Conservation (phyloP, 2,329 filamentous ascomycete species). For the Aspergillus melleus region DNA sequence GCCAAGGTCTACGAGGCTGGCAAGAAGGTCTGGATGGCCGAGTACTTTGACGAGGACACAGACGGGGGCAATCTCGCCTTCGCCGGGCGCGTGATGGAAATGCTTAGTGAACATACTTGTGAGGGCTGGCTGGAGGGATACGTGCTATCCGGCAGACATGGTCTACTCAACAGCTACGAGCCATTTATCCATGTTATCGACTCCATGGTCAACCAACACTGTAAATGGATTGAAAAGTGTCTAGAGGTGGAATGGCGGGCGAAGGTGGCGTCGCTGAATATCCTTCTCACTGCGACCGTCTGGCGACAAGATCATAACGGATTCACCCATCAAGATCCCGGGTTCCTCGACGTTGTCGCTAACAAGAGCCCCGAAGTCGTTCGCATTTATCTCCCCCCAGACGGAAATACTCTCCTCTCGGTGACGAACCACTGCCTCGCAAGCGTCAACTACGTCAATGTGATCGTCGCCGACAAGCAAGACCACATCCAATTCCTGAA, state of each 20-base stretch:
- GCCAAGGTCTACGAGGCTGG: slow-evolving; percentile 68
- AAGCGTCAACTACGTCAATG: slow-evolving; percentile 77
- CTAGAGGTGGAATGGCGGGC: slow-evolving; percentile 76
- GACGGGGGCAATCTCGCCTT: slow-evolving; percentile 72
- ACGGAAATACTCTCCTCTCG: slow-evolving; percentile 75
- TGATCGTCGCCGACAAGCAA: slow-evolving; percentile 78
- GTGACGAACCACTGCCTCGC: slow-evolving; percentile 74
- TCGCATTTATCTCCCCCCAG: slow-evolving; percentile 76
- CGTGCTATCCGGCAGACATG: slow-evolving; percentile 71
- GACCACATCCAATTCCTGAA: slow-evolving; percentile 73
- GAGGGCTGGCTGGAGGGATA: slow-evolving; percentile 83
- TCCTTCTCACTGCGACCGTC: slow-evolving; percentile 74
- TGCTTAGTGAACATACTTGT: slow-evolving; percentile 77
- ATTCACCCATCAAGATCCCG: slow-evolving; percentile 78
- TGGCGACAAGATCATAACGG: slow-evolving; percentile 84
- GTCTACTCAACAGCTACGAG: slow-evolving; percentile 77
- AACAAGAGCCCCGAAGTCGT: slow-evolving; percentile 81
- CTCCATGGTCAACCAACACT: slow-evolving; percentile 84
- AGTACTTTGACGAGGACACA: slow-evolving; percentile 73
- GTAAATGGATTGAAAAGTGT: slow-evolving; percentile 82
- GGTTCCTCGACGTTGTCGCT: slow-evolving; percentile 75
- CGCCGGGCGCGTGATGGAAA: slow-evolving; percentile 76
- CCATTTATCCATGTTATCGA: slow-evolving; percentile 82
- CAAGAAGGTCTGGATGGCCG: slow-evolving; percentile 79
- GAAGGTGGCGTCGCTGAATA: slow-evolving; percentile 74